A percentile compares a stretch with the other conserved stretches of the same genome.
These are phyloP conservation scores for Schoenoplectus tabernaemontani DNA, from an alignment of 202 grass and related monocot genomes.

Conservation along the genomic window DNA sequence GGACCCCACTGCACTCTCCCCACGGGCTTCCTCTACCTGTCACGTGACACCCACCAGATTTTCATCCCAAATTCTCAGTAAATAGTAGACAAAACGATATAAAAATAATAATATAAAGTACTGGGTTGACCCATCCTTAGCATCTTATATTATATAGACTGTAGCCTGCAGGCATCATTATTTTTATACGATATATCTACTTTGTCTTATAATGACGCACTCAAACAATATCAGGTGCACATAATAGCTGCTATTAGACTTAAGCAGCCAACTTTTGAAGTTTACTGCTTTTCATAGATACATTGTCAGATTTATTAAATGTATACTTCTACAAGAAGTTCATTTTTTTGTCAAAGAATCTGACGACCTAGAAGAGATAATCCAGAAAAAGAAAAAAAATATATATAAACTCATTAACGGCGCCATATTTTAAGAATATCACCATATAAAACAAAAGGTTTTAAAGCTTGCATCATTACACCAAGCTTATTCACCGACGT, in stretches of 20 bases:
- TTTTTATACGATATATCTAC: background rate
- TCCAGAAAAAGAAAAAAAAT: background rate
- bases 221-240: background rate
- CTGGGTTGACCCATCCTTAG: constrained; percentile 2
- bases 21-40: constrained; percentile 2
- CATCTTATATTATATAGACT: background rate
- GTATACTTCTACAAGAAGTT: background rate
- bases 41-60: constrained; percentile 14
- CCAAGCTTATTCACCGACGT: background rate
- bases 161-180: background rate
- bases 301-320: background rate
- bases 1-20: background rate
- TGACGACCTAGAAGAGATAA: background rate
- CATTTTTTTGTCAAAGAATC: background rate
- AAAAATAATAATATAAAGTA: background rate
- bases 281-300: background rate
- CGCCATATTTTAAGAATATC: background rate
- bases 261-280: background rate
- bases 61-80: background rate
- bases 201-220: background rate
- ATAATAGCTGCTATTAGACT: background rate
- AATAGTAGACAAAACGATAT: background rate
- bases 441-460: no score
- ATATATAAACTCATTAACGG: background rate
- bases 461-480: no score